These are phyloP conservation scores for Capronia coronata DNA, from an alignment of 2,329 filamentous ascomycete species.

Conservation along the genomic window DNA sequence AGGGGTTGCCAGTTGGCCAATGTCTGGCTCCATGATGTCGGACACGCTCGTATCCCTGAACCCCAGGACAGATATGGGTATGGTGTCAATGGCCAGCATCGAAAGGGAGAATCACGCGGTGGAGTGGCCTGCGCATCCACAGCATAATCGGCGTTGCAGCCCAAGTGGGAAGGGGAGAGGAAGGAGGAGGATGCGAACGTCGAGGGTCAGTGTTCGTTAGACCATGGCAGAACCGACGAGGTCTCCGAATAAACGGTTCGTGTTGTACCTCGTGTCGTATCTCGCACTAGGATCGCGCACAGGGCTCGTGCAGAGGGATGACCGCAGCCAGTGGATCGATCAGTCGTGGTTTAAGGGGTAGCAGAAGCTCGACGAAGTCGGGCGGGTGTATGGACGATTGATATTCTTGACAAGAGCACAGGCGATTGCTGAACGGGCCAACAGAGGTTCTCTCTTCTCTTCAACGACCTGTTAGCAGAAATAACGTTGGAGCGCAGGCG, in stretches of 20 bases:
- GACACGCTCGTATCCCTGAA: slow-evolving; percentile 18
- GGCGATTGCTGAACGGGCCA: not conserved
- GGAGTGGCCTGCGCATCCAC: slow-evolving; percentile 16
- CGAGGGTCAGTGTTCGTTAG: not conserved
- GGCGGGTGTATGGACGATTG: too few relatives aligned
- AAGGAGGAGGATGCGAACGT: not conserved
- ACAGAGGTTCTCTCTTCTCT: not conserved
- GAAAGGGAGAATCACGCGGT: slow-evolving; percentile 8
- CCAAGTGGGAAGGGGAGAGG: not conserved
- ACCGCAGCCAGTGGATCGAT: not conserved
- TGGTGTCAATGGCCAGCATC: slow-evolving; percentile 24
- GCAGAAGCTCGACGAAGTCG: not conserved
- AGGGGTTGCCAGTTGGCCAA: slow-evolving; percentile 7
- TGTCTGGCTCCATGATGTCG: slow-evolving; percentile 22
- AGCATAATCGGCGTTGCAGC: slow-evolving; percentile 8
- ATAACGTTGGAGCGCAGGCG: not conserved
- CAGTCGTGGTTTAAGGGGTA: not conserved
- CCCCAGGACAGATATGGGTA: slow-evolving; percentile 16
- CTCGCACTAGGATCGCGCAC: not conserved
- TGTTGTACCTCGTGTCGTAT: not conserved
- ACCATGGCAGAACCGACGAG: not conserved
- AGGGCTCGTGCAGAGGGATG: not conserved
- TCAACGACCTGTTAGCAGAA: not conserved
- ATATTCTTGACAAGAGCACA: not conserved
- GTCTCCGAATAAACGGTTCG: not conserved